phyloP scores from a whole-genome alignment of 2,329 filamentous ascomycete genomes.

The Cordyceps pruinosa region DNA sequence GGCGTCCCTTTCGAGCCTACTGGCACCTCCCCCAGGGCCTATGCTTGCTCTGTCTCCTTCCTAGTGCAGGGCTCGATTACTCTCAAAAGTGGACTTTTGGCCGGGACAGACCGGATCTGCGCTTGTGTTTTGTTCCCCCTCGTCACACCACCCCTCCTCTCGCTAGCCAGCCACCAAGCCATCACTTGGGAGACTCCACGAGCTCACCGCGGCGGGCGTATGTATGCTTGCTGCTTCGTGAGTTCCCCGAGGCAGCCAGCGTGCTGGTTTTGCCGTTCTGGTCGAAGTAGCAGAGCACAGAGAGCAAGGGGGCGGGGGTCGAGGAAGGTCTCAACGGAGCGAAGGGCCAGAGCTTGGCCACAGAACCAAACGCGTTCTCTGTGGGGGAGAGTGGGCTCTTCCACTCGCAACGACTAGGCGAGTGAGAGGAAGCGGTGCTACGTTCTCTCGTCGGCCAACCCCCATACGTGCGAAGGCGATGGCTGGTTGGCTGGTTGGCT shows the following conservation, averaged over 20 bases:
- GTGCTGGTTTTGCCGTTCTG: too few species aligned
- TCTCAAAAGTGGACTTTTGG: conserved; percentile 4
- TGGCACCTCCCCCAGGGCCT: not conserved
- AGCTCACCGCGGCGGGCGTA: too few species aligned
- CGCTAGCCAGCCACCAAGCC: not conserved
- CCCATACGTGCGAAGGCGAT: not conserved
- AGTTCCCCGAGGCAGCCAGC: not conserved
- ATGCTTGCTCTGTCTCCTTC: not conserved
- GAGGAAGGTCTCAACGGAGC: not conserved
- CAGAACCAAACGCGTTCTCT: not conserved
- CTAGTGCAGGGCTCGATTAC: not conserved
- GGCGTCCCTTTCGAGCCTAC: not conserved
- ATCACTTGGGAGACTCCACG: not conserved
- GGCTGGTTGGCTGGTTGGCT: not conserved
- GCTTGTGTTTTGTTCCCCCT: not conserved
- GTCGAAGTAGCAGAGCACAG: not conserved
- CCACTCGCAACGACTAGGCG: not conserved
- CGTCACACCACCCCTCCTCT: not conserved
- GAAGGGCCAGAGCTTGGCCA: not conserved
- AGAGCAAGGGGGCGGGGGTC: not conserved
- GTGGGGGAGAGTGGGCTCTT: not conserved
- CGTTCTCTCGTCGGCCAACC: not conserved
- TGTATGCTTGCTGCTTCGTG: too few species aligned
- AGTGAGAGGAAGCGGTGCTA: not conserved
- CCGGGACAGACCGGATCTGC: conserved; percentile 13